Evolutionary conservation across 2,329 filamentous ascomycete species (phyloP).

Genomic region (Penicillium oxalicum): DNA sequence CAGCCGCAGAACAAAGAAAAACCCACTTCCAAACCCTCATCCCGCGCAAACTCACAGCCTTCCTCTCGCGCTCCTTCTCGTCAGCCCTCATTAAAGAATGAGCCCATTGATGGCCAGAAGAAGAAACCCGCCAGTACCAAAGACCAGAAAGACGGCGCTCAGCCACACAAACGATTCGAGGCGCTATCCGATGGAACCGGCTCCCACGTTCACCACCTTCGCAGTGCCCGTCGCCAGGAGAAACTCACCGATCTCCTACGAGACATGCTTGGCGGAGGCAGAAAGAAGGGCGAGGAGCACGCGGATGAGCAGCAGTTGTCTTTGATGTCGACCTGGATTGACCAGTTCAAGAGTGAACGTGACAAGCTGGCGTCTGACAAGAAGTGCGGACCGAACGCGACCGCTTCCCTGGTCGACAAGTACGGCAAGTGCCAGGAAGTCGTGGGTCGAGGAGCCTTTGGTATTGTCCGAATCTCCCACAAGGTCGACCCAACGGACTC

Average conservation of each 20-base stretch:
- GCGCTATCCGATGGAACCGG: conserved; percentile 51
- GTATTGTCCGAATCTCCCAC: conserved; percentile 95
- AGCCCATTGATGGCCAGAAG: conserved; percentile 23
- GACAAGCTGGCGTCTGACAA: conserved; percentile 68
- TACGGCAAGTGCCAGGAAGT: conserved; percentile 98
- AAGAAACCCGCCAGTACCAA: conserved; percentile 25
- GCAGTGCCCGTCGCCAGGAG: conserved; percentile 85
- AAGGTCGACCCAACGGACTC: conserved; percentile 78
- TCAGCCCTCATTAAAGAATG: conserved; percentile 31
- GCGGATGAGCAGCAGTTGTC: conserved; percentile 74
- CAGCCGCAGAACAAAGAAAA: conserved; percentile 29
- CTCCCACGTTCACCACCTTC: conserved; percentile 80
- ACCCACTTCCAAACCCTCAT: conserved; percentile 21
- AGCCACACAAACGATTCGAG: conserved; percentile 50
- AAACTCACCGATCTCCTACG: conserved; percentile 91
- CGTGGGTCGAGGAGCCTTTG: conserved; percentile 91
- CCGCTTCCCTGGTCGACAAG: conserved; percentile 81
- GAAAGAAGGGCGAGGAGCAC: conserved; percentile 60
- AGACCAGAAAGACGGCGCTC: conserved; percentile 31
- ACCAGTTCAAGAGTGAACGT: conserved; percentile 83
- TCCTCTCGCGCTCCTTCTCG: conserved; percentile 30
- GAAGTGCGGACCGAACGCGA: conserved; percentile 67
- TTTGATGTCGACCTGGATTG: conserved; percentile 91
- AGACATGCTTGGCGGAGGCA: conserved; percentile 72
- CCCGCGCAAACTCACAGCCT: conserved; percentile 25